A percentile compares a stretch with the other conserved stretches of the same genome.
Evolutionary conservation across 2,329 filamentous ascomycete genomes (phyloP).

Genomic region (Claviceps paspali): DNA sequence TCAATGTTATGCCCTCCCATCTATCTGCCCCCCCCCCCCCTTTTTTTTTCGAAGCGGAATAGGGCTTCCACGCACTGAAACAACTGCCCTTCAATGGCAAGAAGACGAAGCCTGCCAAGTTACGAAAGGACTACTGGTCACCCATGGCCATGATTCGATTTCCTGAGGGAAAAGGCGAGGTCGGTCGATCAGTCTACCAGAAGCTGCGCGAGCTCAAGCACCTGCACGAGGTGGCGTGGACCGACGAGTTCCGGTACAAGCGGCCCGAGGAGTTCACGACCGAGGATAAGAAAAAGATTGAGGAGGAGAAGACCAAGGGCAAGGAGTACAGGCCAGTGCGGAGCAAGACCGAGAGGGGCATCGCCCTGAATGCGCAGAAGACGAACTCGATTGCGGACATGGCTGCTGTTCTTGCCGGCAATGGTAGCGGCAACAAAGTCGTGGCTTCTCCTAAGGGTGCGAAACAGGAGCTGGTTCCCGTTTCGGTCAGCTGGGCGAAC

Average conservation of each 20-base stretch:
- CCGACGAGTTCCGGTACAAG: slow-evolving; percentile 29
- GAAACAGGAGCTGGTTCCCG: slow-evolving; percentile 19
- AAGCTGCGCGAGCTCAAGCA: slow-evolving; percentile 49
- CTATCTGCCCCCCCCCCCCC: neutral
- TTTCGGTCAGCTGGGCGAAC: slow-evolving; percentile 37
- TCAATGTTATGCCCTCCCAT: too few relatives aligned
- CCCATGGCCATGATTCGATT: slow-evolving; percentile 46
- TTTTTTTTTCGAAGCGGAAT: neutral
- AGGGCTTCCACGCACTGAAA: slow-evolving; percentile 31
- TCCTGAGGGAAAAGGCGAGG: slow-evolving; percentile 30
- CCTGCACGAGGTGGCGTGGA: slow-evolving; percentile 49
- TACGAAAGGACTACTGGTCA: slow-evolving; percentile 54
- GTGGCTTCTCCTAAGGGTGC: slow-evolving; percentile 10
- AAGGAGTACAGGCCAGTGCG: slow-evolving; percentile 19
- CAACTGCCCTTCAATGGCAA: slow-evolving; percentile 53
- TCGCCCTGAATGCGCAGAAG: slow-evolving; percentile 42
- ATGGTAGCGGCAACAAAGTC: slow-evolving; percentile 36
- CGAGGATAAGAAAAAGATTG: slow-evolving; percentile 19
- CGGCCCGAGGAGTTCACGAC: slow-evolving; percentile 18
- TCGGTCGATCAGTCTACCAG: slow-evolving; percentile 45
- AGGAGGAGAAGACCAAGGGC: slow-evolving; percentile 15
- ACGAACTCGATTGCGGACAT: slow-evolving; percentile 49
- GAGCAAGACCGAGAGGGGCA: slow-evolving; percentile 29
- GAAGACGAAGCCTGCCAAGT: slow-evolving; percentile 45
- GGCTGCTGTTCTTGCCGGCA: slow-evolving; percentile 38